These are phyloP conservation scores for Kodamaea neixiangensis DNA, from an alignment of 805 yeast genomes.

Conservation along the genomic window DNA sequence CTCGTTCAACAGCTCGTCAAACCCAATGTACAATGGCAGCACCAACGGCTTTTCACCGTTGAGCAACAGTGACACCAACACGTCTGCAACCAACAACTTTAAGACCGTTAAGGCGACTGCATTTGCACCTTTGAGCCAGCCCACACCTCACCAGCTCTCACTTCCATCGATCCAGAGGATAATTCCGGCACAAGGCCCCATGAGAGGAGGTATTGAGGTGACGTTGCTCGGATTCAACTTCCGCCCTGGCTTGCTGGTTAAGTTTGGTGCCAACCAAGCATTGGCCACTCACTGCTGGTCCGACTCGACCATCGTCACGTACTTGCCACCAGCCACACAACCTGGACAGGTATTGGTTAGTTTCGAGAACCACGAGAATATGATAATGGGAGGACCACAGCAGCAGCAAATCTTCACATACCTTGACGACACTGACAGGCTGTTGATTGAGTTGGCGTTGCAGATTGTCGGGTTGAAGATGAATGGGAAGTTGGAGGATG, in stretches of 20 bases:
- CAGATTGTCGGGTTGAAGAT: slow-evolving; percentile 96
- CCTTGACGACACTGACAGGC: slow-evolving; percentile 92
- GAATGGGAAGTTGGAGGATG: slow-evolving; percentile 95
- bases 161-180: slow-evolving; percentile 75
- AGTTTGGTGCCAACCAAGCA: slow-evolving; percentile 81
- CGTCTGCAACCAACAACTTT: slow-evolving; percentile 17
- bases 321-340: slow-evolving; percentile 84
- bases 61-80: slow-evolving; percentile 47
- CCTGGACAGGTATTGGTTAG: slow-evolving; percentile 93
- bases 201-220: slow-evolving; percentile 94
- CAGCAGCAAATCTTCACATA: slow-evolving; percentile 78
- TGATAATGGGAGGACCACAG: slow-evolving; percentile 29
- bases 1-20: slow-evolving; percentile 35
- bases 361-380: slow-evolving; percentile 56
- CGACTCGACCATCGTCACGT: slow-evolving; percentile 88
- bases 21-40: slow-evolving; percentile 42
- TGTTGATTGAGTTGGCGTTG: slow-evolving; percentile 89
- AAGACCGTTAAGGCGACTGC: slow-evolving; percentile 11
- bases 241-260: slow-evolving; percentile 77
- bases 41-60: slow-evolving; percentile 46
- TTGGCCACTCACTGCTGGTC: slow-evolving; percentile 95
- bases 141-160: slow-evolving; percentile 14
- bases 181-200: slow-evolving; percentile 94
- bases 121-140: slow-evolving; percentile 16
- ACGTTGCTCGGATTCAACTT: slow-evolving; percentile 88